phyloP scores from a whole-genome alignment of 257 asterid species.

The Cynanchum wilfordii region DNA sequence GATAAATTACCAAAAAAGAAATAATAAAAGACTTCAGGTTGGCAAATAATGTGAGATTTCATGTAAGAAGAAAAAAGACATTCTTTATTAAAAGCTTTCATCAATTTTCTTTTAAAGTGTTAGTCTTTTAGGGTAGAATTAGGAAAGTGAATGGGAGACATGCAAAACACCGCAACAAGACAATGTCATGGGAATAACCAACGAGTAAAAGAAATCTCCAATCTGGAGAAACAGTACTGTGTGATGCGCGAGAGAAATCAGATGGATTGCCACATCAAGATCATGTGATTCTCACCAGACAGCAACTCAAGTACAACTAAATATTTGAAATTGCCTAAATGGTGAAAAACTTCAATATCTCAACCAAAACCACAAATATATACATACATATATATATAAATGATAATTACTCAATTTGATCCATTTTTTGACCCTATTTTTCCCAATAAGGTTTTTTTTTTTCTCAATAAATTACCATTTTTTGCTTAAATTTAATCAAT shows the following conservation, averaged over 20 bases:
- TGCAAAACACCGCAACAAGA: neutral
- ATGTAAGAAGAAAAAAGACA: too few species aligned
- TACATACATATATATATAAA: neutral
- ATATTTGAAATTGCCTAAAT: neutral
- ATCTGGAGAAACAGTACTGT: neutral
- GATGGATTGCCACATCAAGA: neutral
- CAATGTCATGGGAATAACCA: neutral
- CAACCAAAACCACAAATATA: neutral
- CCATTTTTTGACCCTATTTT: too few species aligned
- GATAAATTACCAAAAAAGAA: too few species aligned
- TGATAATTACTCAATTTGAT: too few species aligned
- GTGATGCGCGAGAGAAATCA: neutral
- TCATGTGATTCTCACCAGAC: neutral
- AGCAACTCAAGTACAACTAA: neutral
- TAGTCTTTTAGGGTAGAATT: too few species aligned
- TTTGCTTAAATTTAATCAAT: too few species aligned
- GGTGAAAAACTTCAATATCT: neutral
- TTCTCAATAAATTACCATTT: too few species aligned
- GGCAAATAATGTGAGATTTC: too few species aligned
- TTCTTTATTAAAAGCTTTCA: neutral
- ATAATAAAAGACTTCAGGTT: too few species aligned
- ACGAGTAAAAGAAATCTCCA: neutral
- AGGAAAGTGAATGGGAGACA: neutral
- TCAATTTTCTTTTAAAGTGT: too few species aligned
- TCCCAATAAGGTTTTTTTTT: too few species aligned